Conservation (phyloP, 176 grass and related monocot species). For the Neostapfia colusana region DNA sequence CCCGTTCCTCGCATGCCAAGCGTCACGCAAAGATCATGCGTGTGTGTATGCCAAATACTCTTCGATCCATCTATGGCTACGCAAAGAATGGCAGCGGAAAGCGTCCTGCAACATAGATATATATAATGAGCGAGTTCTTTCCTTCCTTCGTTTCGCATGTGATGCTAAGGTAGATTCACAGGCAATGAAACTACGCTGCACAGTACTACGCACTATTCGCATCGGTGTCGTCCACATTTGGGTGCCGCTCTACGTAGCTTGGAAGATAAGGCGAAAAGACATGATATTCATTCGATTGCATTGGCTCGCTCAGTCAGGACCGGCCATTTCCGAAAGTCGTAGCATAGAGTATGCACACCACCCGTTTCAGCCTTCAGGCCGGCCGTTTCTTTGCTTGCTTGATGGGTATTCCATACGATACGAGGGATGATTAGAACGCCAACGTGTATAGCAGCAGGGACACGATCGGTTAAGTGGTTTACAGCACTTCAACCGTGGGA, state of each 20-base stretch:
- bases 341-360: conserved; percentile 24
- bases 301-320: conserved; percentile 13
- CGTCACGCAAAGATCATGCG: conserved; percentile 4
- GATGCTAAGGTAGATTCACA: background rate
- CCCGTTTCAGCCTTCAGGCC: background rate
- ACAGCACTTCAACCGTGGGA: background rate
- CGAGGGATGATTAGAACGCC: conserved; percentile 2
- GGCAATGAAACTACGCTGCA: background rate
- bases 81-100: background rate
- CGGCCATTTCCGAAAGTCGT: conserved; percentile 13
- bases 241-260: conserved; percentile 36
- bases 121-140: background rate
- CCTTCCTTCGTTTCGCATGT: background rate
- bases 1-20: background rate
- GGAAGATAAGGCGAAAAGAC: conserved; percentile 39
- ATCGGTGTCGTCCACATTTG: background rate
- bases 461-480: background rate
- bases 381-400: background rate
- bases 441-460: background rate
- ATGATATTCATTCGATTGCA: background rate
- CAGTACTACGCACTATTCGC: background rate
- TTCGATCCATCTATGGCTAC: background rate
- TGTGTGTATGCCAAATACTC: background rate
- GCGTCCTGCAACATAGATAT: background rate
- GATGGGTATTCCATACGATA: background rate